These are phyloP conservation scores for Solanum bulbocastanum DNA, from an alignment of 257 asterid genomes.

Conservation along the genomic window DNA sequence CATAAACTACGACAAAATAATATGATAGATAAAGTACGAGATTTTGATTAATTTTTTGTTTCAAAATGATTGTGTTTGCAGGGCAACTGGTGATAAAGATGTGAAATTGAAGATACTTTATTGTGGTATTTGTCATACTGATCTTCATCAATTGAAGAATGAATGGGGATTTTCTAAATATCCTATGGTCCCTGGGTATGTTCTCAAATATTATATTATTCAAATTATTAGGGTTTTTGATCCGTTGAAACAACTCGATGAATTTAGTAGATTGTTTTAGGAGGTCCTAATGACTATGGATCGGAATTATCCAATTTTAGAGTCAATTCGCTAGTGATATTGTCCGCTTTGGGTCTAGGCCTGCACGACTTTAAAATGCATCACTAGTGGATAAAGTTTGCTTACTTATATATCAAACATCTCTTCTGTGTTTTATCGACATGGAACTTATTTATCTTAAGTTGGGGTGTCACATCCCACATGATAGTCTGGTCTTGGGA, in stretches of 20 bases:
- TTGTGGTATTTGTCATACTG: slow-evolving; percentile 51
- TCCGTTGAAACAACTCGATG: neutral
- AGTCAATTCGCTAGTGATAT: too few species aligned
- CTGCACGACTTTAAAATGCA: too few species aligned
- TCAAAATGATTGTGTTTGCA: neutral
- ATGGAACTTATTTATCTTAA: too few species aligned
- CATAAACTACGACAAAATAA: neutral
- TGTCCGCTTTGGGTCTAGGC: too few species aligned
- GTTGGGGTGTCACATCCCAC: too few species aligned
- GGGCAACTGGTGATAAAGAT: slow-evolving; percentile 29
- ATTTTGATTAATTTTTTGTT: neutral
- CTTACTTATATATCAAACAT: too few species aligned
- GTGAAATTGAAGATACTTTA: slow-evolving; percentile 26
- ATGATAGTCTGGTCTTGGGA: too few species aligned
- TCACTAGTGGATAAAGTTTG: too few species aligned
- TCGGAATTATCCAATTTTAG: neutral
- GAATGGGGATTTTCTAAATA: slow-evolving; percentile 26
- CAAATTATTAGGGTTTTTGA: neutral
- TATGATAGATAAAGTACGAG: neutral
- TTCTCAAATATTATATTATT: neutral
- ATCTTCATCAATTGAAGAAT: slow-evolving; percentile 28
- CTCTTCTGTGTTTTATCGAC: too few species aligned
- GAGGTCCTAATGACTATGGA: neutral
- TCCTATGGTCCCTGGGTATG: slow-evolving; percentile 41
- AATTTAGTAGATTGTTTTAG: neutral